Base-by-base conservation (phyloP, 768 basidiomycete species). In the Boletus vinaceobasis region DNA sequence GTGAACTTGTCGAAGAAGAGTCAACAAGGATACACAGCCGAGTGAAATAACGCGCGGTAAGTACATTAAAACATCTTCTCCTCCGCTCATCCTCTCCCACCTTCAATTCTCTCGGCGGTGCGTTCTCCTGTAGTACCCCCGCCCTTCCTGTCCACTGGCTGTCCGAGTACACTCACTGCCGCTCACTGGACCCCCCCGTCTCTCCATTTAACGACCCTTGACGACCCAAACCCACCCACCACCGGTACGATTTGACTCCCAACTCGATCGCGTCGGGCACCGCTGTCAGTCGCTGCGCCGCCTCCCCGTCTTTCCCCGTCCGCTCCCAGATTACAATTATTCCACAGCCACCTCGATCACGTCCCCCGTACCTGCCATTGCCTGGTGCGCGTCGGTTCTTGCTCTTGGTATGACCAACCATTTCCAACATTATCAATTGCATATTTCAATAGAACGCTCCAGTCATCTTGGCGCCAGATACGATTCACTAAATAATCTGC, bases 361-460 rank as follows among this genome's bases (percentile, higher is more conserved):
- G 47, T 57, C 66, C 54, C 60, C 56, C 48, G 65, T 68, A 66
- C 66, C 68, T 70, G 66, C 61, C 47, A 44, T 63, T 65, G 55
- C 56, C 64, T 64, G 64, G 70, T 67, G 60, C 63, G 69, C 65
- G 52, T 61, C 61, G 60, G 60, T 58, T 69, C 60, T 60, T 63
- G 60, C 55, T 51, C 62, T 68, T 63, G 66, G 59, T 69, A 71
- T 71, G 68, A 68, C 66, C 66, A 58, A 57, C 59, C 50, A 70
- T 70, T 70, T 70, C 69, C 67, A 70, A 70, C 69, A 60, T 53
- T 47, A 52, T 63, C 62, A 66, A 70, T 71, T 71, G 53, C 68
- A 69, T 69, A 69, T 69, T 65, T 61, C 59, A 21, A 59, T 68
- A 65, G 68, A 69, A 60, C 67, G 67, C 61, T 66, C 67, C 65